Conservation (phyloP, 2,329 filamentous ascomycete species). For the Trichoderma polysporum region DNA sequence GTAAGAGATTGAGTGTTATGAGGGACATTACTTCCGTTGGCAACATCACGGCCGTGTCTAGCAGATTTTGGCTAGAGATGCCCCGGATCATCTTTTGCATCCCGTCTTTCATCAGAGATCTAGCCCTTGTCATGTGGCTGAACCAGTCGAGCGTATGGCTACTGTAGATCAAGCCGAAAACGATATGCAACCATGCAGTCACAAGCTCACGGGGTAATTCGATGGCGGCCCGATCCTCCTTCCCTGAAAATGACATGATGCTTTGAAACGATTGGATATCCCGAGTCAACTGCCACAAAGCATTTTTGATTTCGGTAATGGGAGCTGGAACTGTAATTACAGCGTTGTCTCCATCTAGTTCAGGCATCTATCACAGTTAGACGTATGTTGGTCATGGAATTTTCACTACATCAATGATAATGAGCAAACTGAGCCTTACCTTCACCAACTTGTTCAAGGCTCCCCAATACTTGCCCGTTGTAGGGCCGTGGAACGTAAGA, state of each 20-base stretch:
- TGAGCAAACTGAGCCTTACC: conserved; percentile 27
- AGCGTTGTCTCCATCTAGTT: conserved; percentile 12
- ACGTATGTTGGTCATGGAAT: background rate
- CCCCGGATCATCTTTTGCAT: conserved; percentile 39
- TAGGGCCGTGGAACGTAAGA: conserved; percentile 36
- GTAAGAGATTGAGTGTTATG: conserved; percentile 39
- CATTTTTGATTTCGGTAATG: conserved; percentile 20
- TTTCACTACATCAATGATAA: background rate
- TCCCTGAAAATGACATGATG: conserved; percentile 31
- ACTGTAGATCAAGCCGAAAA: conserved; percentile 37
- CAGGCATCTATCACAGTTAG: conserved; percentile 18
- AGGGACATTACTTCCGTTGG: conserved; percentile 46
- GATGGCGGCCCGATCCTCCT: conserved; percentile 32
- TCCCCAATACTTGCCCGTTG: conserved; percentile 45
- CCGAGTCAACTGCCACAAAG: conserved; percentile 28
- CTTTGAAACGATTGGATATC: conserved; percentile 33
- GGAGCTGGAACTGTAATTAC: background rate
- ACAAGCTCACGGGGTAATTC: conserved; percentile 39
- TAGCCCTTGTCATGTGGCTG: conserved; percentile 33
- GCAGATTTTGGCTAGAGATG: conserved; percentile 34
- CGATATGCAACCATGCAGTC: conserved; percentile 43
- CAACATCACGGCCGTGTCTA: conserved; percentile 40
- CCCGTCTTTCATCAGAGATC: conserved; percentile 35
- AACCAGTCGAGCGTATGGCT: conserved; percentile 28
- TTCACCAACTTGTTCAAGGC: conserved; percentile 34